Percentiles rank a stretch among this genome's conserved stretches.
Evolutionary conservation across 2,329 filamentous ascomycete genomes (phyloP).

Genomic region (Anisogramma anomala): DNA sequence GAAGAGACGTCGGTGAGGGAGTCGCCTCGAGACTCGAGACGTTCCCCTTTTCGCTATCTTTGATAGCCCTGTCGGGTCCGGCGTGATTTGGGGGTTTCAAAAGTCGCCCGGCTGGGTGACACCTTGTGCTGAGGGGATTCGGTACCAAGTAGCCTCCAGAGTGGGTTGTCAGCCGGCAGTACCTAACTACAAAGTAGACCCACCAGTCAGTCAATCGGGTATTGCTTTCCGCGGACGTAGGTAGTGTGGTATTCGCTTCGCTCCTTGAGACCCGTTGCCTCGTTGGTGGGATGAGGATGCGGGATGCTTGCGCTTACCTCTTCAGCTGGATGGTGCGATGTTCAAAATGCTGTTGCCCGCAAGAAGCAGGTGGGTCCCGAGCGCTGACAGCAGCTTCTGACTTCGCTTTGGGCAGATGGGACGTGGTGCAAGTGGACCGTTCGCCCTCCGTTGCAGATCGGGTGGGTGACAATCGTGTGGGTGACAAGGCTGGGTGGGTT

Average conservation of each 20-base stretch:
- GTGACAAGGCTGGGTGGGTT: no score
- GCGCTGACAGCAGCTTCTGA: no score
- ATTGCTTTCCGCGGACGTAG: no score
- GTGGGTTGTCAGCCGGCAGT: conserved; percentile 8
- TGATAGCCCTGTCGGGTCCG: conserved; percentile 3
- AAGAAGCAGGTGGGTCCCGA: conserved; percentile 1
- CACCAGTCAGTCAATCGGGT: no score
- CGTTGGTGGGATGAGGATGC: background rate
- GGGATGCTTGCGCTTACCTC: conserved; percentile 7
- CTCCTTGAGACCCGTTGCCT: no score
- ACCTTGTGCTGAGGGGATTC: conserved; percentile 9
- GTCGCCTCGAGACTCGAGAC: conserved; percentile 9
- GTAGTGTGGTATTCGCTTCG: no score
- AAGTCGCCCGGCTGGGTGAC: conserved; percentile 12
- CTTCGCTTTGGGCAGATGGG: no score
- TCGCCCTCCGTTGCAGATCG: no score
- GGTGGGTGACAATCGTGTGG: no score
- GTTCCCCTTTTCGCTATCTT: conserved; percentile 6
- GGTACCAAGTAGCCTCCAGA: no score
- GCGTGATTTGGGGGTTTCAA: conserved; percentile 10
- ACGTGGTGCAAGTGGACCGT: no score
- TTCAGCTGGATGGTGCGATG: conserved; percentile 1
- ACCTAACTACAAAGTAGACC: no score
- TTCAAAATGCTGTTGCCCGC: background rate
- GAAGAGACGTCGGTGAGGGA: background rate